Conservation (phyloP, 495 filamentous ascomycete species). For the Daldinia loculata region DNA sequence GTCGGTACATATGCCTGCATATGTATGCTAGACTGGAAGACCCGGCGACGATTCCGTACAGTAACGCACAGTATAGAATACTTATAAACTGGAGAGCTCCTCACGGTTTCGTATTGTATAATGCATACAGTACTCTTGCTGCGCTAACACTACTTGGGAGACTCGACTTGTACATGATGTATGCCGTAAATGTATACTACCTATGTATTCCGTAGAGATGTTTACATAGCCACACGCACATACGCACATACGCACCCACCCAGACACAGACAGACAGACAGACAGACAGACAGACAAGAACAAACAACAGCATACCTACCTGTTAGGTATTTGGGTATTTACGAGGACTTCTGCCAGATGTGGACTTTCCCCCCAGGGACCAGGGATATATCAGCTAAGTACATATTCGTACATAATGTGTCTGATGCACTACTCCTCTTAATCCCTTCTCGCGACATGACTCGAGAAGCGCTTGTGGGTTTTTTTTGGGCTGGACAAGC, state of each 20-base stretch:
- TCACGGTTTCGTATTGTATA: constrained; percentile 14
- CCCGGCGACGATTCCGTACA: constrained; percentile 36
- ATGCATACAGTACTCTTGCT: constrained; percentile 18
- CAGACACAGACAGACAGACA: background rate
- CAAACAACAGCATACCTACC: background rate
- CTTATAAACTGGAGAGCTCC: constrained; percentile 4
- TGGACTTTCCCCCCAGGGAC: background rate
- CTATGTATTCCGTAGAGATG: background rate
- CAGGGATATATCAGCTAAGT: constrained; percentile 8
- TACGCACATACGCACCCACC: constrained; percentile 30
- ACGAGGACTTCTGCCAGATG: constrained; percentile 5
- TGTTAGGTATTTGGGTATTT: constrained; percentile 3
- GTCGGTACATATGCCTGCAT: constrained; percentile 28
- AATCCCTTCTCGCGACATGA: constrained; percentile 28
- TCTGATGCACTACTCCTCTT: constrained; percentile 29
- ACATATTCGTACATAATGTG: constrained; percentile 17
- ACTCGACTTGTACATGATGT: constrained; percentile 2
- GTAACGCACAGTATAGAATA: constrained; percentile 33
- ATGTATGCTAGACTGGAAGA: constrained; percentile 21
- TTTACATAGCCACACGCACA: constrained; percentile 25
- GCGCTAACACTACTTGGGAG: constrained; percentile 15
- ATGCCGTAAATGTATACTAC: background rate
- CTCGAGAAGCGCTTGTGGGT: constrained; percentile 18
- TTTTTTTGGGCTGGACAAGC: constrained; percentile 2
- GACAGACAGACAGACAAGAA: constrained; percentile 17